Conservation (phyloP, 495 filamentous ascomycete genomes). For the Pseudomonodictys pantanalensis region DNA sequence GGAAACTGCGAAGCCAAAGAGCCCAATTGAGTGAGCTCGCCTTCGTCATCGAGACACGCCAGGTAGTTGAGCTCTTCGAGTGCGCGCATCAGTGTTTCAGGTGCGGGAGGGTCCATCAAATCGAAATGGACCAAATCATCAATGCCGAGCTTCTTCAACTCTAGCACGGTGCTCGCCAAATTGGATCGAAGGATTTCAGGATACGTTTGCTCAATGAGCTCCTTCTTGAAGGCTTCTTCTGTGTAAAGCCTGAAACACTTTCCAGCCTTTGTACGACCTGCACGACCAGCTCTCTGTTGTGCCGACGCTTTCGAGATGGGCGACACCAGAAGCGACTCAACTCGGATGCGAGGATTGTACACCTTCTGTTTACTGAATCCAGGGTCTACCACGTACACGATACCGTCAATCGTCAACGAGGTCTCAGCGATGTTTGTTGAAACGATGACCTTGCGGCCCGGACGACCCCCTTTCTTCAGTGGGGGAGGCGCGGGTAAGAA, state of each 20-base stretch:
- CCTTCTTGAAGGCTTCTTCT: constrained; percentile 94
- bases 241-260: constrained; percentile 98
- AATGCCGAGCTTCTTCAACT: constrained; percentile 95
- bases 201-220: constrained; percentile 94
- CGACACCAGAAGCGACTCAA: constrained; percentile 92
- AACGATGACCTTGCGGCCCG: constrained; percentile 92
- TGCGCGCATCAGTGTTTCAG: constrained; percentile 97
- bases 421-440: constrained; percentile 99
- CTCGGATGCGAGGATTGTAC: constrained; percentile 94
- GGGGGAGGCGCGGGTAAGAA: constrained; percentile 84
- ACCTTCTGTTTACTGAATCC: constrained; percentile 99
- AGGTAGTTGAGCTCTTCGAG: constrained; percentile 97
- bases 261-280: constrained; percentile 93
- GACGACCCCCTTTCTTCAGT: constrained; percentile 67
- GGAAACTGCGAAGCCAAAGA: constrained; percentile 92
- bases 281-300: constrained; percentile 96
- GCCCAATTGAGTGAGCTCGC: constrained; percentile 81
- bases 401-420: constrained; percentile 95
- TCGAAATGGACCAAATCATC: constrained; percentile 98
- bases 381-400: constrained; percentile 97
- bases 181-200: constrained; percentile 95
- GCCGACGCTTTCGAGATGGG: constrained; percentile 98
- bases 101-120: constrained; percentile 96
- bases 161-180: constrained; percentile 87
- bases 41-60: constrained; percentile 94